Evolutionary conservation across 805 yeast genomes (phyloP).

Genomic region (Debaryomyces tyrocola): DNA sequence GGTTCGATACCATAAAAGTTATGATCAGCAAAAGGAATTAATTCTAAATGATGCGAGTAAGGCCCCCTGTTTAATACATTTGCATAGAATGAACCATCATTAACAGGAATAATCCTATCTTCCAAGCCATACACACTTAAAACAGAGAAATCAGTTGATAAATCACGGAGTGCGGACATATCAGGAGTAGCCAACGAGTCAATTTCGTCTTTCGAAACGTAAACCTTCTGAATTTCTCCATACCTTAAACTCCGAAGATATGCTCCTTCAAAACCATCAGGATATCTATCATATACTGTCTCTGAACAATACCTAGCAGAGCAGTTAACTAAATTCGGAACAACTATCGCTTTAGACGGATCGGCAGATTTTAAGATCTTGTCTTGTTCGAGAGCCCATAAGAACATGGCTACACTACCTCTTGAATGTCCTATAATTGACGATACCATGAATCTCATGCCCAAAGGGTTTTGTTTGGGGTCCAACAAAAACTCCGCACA

Average conservation of each 20-base stretch:
- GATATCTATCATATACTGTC: slow-evolving; percentile 45
- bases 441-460: slow-evolving; percentile 46
- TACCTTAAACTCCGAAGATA: slow-evolving; percentile 37
- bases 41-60: slow-evolving; percentile 46
- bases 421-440: slow-evolving; percentile 78
- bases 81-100: slow-evolving; percentile 61
- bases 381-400: slow-evolving; percentile 60
- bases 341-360: slow-evolving; percentile 35
- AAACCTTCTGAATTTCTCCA: slow-evolving; percentile 45
- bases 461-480: slow-evolving; percentile 33
- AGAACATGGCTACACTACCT: slow-evolving; percentile 73
- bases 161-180: slow-evolving; percentile 36
- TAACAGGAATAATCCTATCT: slow-evolving; percentile 65
- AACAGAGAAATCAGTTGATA: slow-evolving; percentile 51
- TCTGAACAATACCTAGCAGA: slow-evolving; percentile 65
- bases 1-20: slow-evolving; percentile 61
- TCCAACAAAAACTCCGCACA: slow-evolving; percentile 30
- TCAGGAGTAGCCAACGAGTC: slow-evolving; percentile 50
- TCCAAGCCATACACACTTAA: slow-evolving; percentile 69
- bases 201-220: slow-evolving; percentile 53
- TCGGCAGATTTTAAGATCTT: slow-evolving; percentile 25
- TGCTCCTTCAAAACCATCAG: slow-evolving; percentile 17
- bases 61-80: slow-evolving; percentile 57
- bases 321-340: slow-evolving; percentile 70
- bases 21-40: slow-evolving; percentile 76